Evolutionary conservation across 352 stramenopile species (phyloP), one percentile per base, ranked within the genome.

Genomic region (Globisporangium megalacanthum): DNA sequence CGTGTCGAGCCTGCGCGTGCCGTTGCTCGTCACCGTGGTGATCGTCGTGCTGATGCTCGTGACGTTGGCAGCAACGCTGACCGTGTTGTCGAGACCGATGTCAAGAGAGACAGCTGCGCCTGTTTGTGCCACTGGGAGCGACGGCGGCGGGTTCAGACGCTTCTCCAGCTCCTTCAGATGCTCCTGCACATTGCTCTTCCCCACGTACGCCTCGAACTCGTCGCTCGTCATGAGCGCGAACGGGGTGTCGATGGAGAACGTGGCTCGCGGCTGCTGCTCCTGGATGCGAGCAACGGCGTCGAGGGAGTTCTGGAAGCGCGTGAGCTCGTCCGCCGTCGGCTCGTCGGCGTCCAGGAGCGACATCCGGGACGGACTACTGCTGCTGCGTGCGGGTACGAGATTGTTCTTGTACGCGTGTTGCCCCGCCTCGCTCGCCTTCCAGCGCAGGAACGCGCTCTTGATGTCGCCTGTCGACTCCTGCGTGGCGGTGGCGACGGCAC

Each of bases 211-310:
- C 17, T 51, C 54, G 48, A 92, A 89, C 54, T 92, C 81, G 1
- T 81, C 64, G 3, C 81, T 60, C 14, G 79, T 88, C 61, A 92
- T 70, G 17, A 92, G 61, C 9, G 79, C 72, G 60, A 92, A 92
- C 11, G 75, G 79, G 49, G 78, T 84, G 47, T 89, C 68, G 11
- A 60, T 72, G 7, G 77, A 84, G 70, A 89, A 89, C 45, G 64
- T 19, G 1, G 81, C 81, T n/a, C 78, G 65, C 2, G 80, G 76
- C 55, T 91, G 87, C 4, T 55, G 54, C 5, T 56, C 58, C 61
- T 86, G 69, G 14, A 61, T 64, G 19, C 73, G 57, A 44, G 73
- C 62, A 56, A 89, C 75, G 36, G 11, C 7, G 7, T 52, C 45
- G 6, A 47, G 35, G 0, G 54, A 46, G 33, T 41, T 36, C 36